Percentiles rank a stretch among this genome's conserved stretches.
These are phyloP conservation scores for Begonia masoniana DNA, from an alignment of 306 rosid species.

Conservation along the genomic window DNA sequence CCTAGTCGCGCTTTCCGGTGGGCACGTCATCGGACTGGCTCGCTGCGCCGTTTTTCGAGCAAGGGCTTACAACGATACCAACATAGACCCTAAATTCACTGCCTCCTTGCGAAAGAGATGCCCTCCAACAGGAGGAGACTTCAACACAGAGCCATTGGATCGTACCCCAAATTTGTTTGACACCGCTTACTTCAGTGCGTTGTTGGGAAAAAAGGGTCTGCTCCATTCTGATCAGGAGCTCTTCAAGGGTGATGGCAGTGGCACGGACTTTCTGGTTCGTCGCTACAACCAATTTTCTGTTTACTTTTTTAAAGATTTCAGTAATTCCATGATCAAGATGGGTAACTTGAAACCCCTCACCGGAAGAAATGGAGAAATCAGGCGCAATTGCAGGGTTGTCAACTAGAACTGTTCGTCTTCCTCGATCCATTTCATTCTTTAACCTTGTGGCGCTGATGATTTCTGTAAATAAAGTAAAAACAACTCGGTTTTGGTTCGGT, in stretches of 20 bases:
- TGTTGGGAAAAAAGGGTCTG: constrained; percentile 15
- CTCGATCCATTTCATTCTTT: not conserved
- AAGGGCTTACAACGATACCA: constrained; percentile 22
- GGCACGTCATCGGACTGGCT: constrained; percentile 22
- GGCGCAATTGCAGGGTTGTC: constrained; percentile 16
- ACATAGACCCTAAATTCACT: constrained; percentile 15
- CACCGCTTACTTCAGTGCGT: constrained; percentile 16
- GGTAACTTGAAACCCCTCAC: constrained; percentile 26
- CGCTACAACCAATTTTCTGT: not conserved
- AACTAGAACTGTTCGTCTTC: constrained; percentile 4
- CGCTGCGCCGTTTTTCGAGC: constrained; percentile 13
- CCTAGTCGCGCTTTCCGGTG: constrained; percentile 19
- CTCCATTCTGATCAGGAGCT: constrained; percentile 31
- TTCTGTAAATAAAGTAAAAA: not conserved
- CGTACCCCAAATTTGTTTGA: constrained; percentile 3
- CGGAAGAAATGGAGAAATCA: constrained; percentile 17
- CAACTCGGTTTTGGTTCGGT: too few species aligned
- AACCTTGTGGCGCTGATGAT: not conserved
- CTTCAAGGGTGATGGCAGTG: constrained; percentile 13
- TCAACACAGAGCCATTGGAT: constrained; percentile 11
- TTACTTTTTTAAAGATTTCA: constrained; percentile 10
- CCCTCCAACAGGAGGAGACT: constrained; percentile 16
- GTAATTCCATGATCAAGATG: constrained; percentile 26
- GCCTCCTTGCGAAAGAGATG: constrained; percentile 4
- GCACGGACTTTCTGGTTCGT: constrained; percentile 14